Base-by-base conservation (phyloP, 306 rosid species). In the Corylus heterophylla region DNA sequence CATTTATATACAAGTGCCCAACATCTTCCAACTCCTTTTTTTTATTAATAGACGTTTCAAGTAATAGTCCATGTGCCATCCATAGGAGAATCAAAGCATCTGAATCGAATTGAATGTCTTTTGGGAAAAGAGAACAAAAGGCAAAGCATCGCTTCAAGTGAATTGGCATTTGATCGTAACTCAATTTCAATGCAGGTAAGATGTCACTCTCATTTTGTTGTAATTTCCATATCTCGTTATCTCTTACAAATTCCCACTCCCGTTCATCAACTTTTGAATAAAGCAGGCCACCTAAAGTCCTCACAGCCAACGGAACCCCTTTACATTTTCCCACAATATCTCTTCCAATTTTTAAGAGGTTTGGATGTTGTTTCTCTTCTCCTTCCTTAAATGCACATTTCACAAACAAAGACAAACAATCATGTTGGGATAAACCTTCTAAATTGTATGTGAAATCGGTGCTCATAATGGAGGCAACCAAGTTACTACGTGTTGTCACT, bases 21-120 rank as follows among this genome's bases (percentile, higher is more conserved):
- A 83, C 27, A 9, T 80, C 85, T 67, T 66, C 67, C 0, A 18
- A 45, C 0, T 51, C 55, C 13, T 51, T 6, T 51, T 51, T 13
- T 51, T 51, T 51, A 16, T 51, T 51, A 51, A 16, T 1, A 51
- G 62, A 14, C 0, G 3, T 20, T 59, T 25, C 0, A 27, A 25
- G 17, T 4, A 82, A 61, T 25, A 81, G 54, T 3, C 86, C 84
- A 58, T 85, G 49, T 13, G 89, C 84, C 84, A 79, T 73, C 90
- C 84, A 84, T 8, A 79, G 73, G 37, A 13, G 62, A 74, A 52
- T 25, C 51, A 27, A 29, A 1, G 1, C 31, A 29, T 29, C 31
- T 2, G 31, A 29, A 29, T 29, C 1, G 31, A 29, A 29, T 29
- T 1, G 1, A 2, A 1, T 1, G 31, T 29, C 31, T 29, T 29